Conservation (phyloP, 139 green algal species). For the Ulvella scutata region DNA sequence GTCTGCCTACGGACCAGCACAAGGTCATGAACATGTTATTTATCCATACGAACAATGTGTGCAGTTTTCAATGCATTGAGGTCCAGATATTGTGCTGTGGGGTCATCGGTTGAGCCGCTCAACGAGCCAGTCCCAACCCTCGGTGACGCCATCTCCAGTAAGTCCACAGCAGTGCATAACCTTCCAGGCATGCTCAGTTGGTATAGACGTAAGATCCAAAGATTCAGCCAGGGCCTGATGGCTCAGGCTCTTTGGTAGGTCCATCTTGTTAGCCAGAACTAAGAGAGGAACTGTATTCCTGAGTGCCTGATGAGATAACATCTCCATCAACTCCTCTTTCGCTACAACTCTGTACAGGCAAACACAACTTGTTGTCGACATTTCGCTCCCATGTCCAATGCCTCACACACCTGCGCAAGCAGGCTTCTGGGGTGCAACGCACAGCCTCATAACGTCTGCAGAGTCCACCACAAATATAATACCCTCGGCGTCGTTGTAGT, state of each 20-base stretch:
- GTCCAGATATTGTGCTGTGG: too few species aligned
- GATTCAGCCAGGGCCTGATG: background rate
- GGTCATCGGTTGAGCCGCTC: background rate
- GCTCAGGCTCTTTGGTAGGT: background rate
- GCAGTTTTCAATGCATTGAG: too few species aligned
- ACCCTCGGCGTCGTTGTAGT: background rate
- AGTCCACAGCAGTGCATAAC: slow-evolving; percentile 1
- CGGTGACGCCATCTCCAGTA: background rate
- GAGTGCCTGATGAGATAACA: background rate
- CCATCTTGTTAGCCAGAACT: background rate
- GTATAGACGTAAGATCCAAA: background rate
- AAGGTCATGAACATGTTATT: too few species aligned
- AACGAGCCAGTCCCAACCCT: slow-evolving; percentile 1
- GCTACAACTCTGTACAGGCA: background rate
- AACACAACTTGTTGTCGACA: background rate
- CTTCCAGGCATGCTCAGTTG: background rate
- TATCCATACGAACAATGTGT: too few species aligned
- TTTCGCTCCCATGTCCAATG: background rate
- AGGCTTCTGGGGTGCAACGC: background rate
- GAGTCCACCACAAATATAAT: background rate
- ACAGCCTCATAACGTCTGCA: background rate
- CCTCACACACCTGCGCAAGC: background rate
- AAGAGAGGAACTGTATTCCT: background rate
- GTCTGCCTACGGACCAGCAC: too few species aligned
- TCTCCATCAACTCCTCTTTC: background rate